phyloP scores from a whole-genome alignment of 305 asterid species.

The Lippia alba region DNA sequence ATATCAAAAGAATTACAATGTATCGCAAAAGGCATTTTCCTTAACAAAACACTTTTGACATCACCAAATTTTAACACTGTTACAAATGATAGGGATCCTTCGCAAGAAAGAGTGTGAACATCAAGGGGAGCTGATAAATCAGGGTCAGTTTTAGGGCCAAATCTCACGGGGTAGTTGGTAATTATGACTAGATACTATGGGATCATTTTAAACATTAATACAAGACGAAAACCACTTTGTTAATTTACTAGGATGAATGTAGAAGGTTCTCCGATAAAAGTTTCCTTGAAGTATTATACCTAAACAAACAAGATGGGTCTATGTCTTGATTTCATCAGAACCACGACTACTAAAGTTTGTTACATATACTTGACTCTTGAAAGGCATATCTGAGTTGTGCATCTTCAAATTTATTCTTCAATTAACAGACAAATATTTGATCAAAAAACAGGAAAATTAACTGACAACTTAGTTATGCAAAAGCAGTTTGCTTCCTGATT shows the following conservation, averaged over 20 bases:
- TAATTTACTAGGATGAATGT: slow-evolving; percentile 8
- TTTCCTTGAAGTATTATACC: not conserved
- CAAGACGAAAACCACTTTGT: not conserved
- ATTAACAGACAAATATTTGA: too few relatives aligned
- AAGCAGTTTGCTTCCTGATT: not conserved
- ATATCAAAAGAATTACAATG: too few relatives aligned
- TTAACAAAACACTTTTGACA: too few relatives aligned
- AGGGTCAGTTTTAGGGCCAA: too few relatives aligned
- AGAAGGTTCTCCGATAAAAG: not conserved
- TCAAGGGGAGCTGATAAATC: too few relatives aligned
- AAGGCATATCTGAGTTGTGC: not conserved
- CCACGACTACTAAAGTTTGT: not conserved
- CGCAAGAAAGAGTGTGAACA: too few relatives aligned
- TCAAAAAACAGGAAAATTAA: not conserved
- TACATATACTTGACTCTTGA: not conserved
- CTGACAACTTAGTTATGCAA: not conserved
- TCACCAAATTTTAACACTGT: too few relatives aligned
- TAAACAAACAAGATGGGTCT: not conserved
- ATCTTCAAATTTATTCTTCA: not conserved
- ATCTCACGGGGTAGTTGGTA: not conserved
- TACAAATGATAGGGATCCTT: too few relatives aligned
- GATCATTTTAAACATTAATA: not conserved
- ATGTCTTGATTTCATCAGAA: not conserved
- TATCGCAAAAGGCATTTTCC: too few relatives aligned
- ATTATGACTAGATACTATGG: not conserved